These are phyloP conservation scores for Medicago lupulina DNA, from an alignment of 306 rosid genomes.

Conservation along the genomic window DNA sequence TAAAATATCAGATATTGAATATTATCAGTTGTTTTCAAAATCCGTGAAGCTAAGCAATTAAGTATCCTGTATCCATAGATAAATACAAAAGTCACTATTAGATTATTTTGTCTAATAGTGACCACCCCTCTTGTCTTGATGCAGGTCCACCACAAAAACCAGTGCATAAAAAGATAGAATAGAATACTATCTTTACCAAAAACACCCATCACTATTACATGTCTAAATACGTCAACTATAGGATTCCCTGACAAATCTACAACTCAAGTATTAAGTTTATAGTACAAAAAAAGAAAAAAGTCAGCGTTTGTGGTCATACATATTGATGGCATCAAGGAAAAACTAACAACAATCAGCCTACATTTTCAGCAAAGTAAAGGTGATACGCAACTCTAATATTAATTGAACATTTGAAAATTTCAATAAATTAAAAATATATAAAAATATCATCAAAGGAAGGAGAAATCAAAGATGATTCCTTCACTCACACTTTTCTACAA, in stretches of 20 bases:
- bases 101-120: slow-evolving; percentile 44
- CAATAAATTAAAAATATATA: slow-evolving; percentile 21
- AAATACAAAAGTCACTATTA: slow-evolving; percentile 41
- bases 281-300: slow-evolving; percentile 36
- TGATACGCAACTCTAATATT: slow-evolving; percentile 49
- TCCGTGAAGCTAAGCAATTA: slow-evolving; percentile 42
- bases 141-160: slow-evolving; percentile 59
- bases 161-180: slow-evolving; percentile 67
- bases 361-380: slow-evolving; percentile 50
- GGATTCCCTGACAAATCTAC: slow-evolving; percentile 51
- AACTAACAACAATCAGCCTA: slow-evolving; percentile 43
- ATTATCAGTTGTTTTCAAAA: slow-evolving; percentile 8
- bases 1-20: not conserved
- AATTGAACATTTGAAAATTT: slow-evolving; percentile 46
- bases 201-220: slow-evolving; percentile 52
- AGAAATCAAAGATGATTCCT: slow-evolving; percentile 50
- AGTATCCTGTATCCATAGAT: slow-evolving; percentile 41
- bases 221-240: slow-evolving; percentile 36
- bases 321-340: slow-evolving; percentile 47
- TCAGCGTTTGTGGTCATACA: slow-evolving; percentile 65
- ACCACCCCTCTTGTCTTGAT: slow-evolving; percentile 46
- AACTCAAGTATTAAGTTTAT: slow-evolving; percentile 26
- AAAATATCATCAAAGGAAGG: slow-evolving; percentile 59
- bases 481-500: slow-evolving; percentile 39
- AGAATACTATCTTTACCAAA: slow-evolving; percentile 50